Percentiles rank a stretch among this genome's conserved stretches.
Evolutionary conservation across 805 yeast species (phyloP).

Genomic region (Candida arabinofermentans): DNA sequence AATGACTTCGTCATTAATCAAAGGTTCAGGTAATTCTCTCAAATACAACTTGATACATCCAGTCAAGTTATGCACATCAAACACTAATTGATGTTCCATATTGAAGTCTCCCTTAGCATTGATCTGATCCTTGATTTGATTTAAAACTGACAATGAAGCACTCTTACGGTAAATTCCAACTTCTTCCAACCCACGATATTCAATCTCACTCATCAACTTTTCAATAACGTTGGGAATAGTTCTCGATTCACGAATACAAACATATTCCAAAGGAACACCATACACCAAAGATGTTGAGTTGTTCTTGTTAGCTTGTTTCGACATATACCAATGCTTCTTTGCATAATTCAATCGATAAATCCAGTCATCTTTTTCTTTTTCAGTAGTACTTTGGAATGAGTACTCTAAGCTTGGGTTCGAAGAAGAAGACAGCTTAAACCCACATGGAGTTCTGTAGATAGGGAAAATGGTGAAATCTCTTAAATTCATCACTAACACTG

Average conservation of each 20-base stretch:
- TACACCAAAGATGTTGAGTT: constrained; percentile 45
- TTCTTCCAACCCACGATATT: constrained; percentile 82
- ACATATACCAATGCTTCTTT: constrained; percentile 52
- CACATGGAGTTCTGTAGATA: constrained; percentile 44
- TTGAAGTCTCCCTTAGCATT: constrained; percentile 45
- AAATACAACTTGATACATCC: constrained; percentile 82
- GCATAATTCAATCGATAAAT: constrained; percentile 45
- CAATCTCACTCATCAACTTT: constrained; percentile 68
- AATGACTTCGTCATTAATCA: constrained; percentile 65
- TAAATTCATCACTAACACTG: constrained; percentile 44
- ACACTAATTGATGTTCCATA: constrained; percentile 38
- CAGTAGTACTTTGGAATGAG: constrained; percentile 62
- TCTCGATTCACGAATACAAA: constrained; percentile 68
- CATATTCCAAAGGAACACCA: constrained; percentile 78
- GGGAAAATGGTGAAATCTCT: constrained; percentile 46
- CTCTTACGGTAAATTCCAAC: constrained; percentile 82
- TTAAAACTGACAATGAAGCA: constrained; percentile 46
- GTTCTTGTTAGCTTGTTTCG: constrained; percentile 30
- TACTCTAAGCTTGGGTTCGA: constrained; percentile 34
- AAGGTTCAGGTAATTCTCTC: constrained; percentile 83
- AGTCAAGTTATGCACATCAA: constrained; percentile 81
- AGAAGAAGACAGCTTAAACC: constrained; percentile 42
- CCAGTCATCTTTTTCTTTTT: constrained; percentile 73
- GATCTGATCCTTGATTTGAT: constrained; percentile 39
- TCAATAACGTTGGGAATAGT: constrained; percentile 63